These are phyloP conservation scores for Ceratobasidium sp. DNA, from an alignment of 1,284 basidiomycete genomes.

Conservation along the genomic window DNA sequence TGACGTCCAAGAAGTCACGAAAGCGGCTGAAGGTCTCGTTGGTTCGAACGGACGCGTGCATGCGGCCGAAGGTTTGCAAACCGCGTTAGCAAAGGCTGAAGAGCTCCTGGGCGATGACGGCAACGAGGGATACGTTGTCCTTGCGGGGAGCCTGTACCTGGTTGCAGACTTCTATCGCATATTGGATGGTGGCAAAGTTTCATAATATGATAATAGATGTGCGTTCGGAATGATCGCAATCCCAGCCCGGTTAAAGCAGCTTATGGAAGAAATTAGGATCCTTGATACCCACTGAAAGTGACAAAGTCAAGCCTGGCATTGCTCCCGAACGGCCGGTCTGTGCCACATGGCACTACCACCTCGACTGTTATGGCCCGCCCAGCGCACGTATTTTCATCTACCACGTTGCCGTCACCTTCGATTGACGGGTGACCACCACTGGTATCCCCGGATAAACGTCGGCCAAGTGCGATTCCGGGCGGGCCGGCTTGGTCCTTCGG, in stretches of 20 bases:
- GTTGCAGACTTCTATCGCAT: constrained; percentile 88
- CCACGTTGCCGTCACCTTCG: constrained; percentile 6
- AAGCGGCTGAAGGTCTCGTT: constrained; percentile 41
- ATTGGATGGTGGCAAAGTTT: constrained; percentile 40
- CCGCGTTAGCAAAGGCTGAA: constrained; percentile 46
- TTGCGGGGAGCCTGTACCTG: constrained; percentile 92
- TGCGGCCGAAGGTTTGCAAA: constrained; percentile 30
- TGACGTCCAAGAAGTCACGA: constrained; percentile 57
- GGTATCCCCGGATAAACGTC: constrained; percentile 16
- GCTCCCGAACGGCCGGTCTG: background rate
- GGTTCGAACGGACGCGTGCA: constrained; percentile 50
- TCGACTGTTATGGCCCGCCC: background rate
- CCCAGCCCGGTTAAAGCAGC: too few species aligned
- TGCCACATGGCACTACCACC: constrained; percentile 1
- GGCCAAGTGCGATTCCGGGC: background rate
- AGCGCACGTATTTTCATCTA: background rate
- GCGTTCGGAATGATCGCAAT: background rate
- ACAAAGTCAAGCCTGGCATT: background rate
- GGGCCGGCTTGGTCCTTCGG: constrained; percentile 6
- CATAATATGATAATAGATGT: constrained; percentile 5
- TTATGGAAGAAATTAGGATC: too few species aligned
- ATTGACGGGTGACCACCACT: background rate
- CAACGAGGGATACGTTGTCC: constrained; percentile 64
- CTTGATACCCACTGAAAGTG: background rate
- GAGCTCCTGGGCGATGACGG: constrained; percentile 49